A percentile compares a stretch with the other conserved stretches of the same genome.
These are phyloP conservation scores for Fimicolochytrium jonesii DNA, from an alignment of 192 early-diverging fungal genomes.

Conservation along the genomic window DNA sequence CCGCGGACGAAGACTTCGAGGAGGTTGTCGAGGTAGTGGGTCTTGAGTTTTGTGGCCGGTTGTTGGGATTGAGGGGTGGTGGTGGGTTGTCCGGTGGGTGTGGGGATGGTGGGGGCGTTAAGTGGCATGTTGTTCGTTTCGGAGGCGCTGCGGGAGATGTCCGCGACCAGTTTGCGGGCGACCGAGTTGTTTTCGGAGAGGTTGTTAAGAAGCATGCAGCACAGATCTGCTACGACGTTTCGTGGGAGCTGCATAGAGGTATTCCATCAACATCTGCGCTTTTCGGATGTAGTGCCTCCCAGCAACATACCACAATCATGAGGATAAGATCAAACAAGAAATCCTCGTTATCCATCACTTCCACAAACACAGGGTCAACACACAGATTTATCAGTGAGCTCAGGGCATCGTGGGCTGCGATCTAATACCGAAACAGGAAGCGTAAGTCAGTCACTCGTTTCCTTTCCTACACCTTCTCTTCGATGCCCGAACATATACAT, in stretches of 20 bases:
- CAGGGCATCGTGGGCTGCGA: slow-evolving; percentile 79
- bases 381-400: slow-evolving; percentile 82
- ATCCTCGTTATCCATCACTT: slow-evolving; percentile 63
- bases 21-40: slow-evolving; percentile 71
- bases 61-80: slow-evolving; percentile 14
- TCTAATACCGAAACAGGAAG: slow-evolving; percentile 37
- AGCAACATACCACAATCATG: slow-evolving; percentile 63
- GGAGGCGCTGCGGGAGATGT: slow-evolving; percentile 12
- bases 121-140: slow-evolving; percentile 16
- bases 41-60: slow-evolving; percentile 33
- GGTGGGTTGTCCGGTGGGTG: slow-evolving; percentile 1
- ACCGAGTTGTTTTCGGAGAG: slow-evolving; percentile 69
- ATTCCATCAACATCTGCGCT: too few species aligned
- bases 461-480: neutral
- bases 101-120: slow-evolving; percentile 4
- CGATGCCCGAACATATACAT: slow-evolving; percentile 13
- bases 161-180: slow-evolving; percentile 52
- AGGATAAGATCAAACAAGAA: slow-evolving; percentile 67
- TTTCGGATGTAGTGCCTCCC: too few species aligned
- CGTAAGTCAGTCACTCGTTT: neutral
- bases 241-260: slow-evolving; percentile 50
- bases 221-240: slow-evolving; percentile 72
- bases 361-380: slow-evolving; percentile 55
- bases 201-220: slow-evolving; percentile 89
- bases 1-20: slow-evolving; percentile 86